These are phyloP conservation scores for Ramaria sp. DNA, from an alignment of 768 basidiomycete species.

Conservation along the genomic window DNA sequence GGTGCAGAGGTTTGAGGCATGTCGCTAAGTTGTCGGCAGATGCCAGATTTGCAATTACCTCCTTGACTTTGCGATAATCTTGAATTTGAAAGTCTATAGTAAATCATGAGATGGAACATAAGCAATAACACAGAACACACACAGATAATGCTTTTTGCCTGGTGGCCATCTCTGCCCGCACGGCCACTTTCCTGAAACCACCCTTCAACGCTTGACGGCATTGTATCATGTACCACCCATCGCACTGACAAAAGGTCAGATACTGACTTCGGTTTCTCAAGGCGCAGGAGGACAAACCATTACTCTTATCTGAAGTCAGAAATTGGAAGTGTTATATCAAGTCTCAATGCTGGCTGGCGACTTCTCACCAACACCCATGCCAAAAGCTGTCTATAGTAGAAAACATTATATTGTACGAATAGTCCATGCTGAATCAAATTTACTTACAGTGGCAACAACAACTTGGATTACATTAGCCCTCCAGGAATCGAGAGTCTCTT, in stretches of 20 bases:
- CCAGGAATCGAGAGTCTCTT: not conserved
- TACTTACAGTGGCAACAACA: constrained; percentile 5
- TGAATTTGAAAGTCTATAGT: not conserved
- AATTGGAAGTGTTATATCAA: not conserved
- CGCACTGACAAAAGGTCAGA: not conserved
- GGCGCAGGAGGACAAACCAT: not conserved
- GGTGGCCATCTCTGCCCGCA: constrained; percentile 5
- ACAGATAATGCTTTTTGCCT: constrained; percentile 2
- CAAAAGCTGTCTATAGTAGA: constrained; percentile 1
- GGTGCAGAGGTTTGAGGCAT: not conserved
- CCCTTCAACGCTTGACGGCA: constrained; percentile 3
- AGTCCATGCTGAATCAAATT: not conserved
- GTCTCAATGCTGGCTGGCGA: not conserved
- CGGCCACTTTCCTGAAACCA: constrained; percentile 9
- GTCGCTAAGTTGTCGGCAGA: not conserved
- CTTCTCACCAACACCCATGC: constrained; percentile 4
- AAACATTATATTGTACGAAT: not conserved
- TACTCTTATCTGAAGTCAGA: not conserved
- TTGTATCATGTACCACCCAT: constrained; percentile 4
- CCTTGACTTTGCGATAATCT: not conserved
- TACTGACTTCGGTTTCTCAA: not conserved
- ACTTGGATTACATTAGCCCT: not conserved
- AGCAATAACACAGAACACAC: not conserved
- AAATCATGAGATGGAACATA: not conserved
- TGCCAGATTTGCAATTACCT: not conserved